phyloP scores from a whole-genome alignment of 2,329 filamentous ascomycete genomes.

The Penicillium aurantiogriseum region DNA sequence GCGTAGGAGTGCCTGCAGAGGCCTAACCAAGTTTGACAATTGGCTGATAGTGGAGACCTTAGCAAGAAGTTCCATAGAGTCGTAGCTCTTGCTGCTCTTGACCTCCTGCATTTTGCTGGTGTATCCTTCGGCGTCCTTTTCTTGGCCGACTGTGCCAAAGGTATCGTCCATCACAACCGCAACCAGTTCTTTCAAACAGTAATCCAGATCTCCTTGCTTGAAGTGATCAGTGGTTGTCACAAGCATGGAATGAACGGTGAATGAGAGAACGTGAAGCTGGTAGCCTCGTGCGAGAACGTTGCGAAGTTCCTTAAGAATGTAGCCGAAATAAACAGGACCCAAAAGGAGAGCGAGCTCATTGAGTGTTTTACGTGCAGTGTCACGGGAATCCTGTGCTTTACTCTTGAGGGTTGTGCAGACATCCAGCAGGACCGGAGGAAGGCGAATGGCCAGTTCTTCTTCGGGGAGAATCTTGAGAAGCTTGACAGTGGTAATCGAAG shows the following conservation, averaged over 20 bases:
- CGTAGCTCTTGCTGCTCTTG: conserved; percentile 96
- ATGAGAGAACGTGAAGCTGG: conserved; percentile 92
- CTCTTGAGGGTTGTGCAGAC: conserved; percentile 91
- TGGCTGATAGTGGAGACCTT: conserved; percentile 73
- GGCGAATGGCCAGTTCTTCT: conserved; percentile 67
- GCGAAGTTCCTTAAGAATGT: conserved; percentile 87
- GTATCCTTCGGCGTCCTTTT: conserved; percentile 97
- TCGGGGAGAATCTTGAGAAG: conserved; percentile 76
- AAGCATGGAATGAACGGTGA: conserved; percentile 88
- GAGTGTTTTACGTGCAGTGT: conserved; percentile 85
- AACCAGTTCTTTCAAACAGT: conserved; percentile 76
- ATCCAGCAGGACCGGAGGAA: conserved; percentile 84
- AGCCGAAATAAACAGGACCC: conserved; percentile 80
- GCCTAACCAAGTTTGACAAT: conserved; percentile 72
- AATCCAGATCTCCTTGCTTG: conserved; percentile 80
- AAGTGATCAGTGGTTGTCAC: conserved; percentile 71
- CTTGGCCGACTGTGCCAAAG: conserved; percentile 86
- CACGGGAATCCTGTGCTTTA: conserved; percentile 81
- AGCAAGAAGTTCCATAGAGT: conserved; percentile 91
- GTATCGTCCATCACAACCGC: conserved; percentile 95
- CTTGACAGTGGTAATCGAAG: conserved; percentile 85
- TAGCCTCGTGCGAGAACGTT: conserved; percentile 81
- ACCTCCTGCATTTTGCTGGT: conserved; percentile 95
- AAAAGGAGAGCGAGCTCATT: conserved; percentile 78
- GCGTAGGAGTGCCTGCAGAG: conserved; percentile 72